Conservation (phyloP, 2,329 filamentous ascomycete species). For the Penicillium sp. region DNA sequence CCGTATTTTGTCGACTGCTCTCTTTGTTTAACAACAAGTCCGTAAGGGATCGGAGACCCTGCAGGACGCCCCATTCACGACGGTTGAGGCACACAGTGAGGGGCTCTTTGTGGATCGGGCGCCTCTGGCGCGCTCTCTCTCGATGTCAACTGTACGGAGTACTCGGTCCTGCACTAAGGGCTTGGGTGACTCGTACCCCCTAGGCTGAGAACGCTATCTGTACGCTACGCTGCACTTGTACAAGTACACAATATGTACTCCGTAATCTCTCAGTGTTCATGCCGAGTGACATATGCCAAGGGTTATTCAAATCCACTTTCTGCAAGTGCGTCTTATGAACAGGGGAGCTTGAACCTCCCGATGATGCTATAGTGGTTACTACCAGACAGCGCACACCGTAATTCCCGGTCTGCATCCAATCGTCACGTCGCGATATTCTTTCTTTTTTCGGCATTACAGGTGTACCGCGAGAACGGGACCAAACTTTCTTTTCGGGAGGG, state of each 20-base stretch:
- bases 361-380: not conserved
- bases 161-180: not conserved
- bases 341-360: slow-evolving; percentile 22
- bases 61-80: slow-evolving; percentile 13
- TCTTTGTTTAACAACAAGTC: not conserved
- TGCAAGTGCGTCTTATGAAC: slow-evolving; percentile 23
- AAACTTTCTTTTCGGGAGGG: slow-evolving; percentile 13
- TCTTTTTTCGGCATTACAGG: not conserved
- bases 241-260: not conserved
- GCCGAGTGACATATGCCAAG: slow-evolving; percentile 30
- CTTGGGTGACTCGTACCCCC: not conserved
- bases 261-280: too few relatives aligned
- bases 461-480: slow-evolving; percentile 1
- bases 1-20: not conserved
- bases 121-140: slow-evolving; percentile 6
- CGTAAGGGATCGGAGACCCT: slow-evolving; percentile 24
- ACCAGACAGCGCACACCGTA: slow-evolving; percentile 24
- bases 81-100: slow-evolving; percentile 14
- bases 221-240: not conserved
- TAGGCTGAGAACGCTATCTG: not conserved
- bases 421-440: not conserved
- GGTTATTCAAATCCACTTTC: slow-evolving; percentile 19
- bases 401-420: not conserved
- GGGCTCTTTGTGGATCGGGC: slow-evolving; percentile 8
- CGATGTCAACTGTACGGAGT: not conserved